Evolutionary conservation across 331 rosid species (phyloP).

Genomic region (Pyrus hybrid): DNA sequence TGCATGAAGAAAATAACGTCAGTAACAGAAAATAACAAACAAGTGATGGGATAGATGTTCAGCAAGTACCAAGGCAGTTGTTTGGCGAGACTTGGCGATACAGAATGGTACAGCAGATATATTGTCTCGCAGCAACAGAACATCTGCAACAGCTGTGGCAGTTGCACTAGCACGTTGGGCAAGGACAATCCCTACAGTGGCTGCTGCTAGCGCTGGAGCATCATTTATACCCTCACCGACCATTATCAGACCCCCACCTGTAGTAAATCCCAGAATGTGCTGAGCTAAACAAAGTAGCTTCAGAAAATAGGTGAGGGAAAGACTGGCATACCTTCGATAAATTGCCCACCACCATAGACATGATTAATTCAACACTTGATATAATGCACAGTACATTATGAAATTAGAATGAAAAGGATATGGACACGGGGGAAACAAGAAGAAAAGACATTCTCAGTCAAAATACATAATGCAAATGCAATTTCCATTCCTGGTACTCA

Average conservation of each 20-base stretch:
- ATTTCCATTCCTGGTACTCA: neutral
- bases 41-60: neutral
- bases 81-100: conserved; percentile 92
- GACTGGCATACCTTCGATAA: too few relatives aligned
- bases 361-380: too few relatives aligned
- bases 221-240: conserved; percentile 98
- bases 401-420: neutral
- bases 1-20: conserved; percentile 13
- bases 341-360: neutral
- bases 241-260: conserved; percentile 96
- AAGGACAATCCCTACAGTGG: conserved; percentile 93
- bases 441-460: neutral
- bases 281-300: neutral
- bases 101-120: conserved; percentile 90
- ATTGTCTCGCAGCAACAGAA: conserved; percentile 70
- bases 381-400: too few relatives aligned
- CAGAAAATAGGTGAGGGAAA: neutral
- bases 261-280: neutral
- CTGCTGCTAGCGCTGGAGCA: conserved; percentile 99
- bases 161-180: conserved; percentile 98
- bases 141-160: conserved; percentile 92
- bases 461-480: neutral
- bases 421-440: neutral
- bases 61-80: conserved; percentile 70
- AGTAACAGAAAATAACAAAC: neutral